Percentiles rank a stretch among this genome's conserved stretches.
Evolutionary conservation across 805 yeast genomes (phyloP).

Genomic region (Teunomyces kruisii): DNA sequence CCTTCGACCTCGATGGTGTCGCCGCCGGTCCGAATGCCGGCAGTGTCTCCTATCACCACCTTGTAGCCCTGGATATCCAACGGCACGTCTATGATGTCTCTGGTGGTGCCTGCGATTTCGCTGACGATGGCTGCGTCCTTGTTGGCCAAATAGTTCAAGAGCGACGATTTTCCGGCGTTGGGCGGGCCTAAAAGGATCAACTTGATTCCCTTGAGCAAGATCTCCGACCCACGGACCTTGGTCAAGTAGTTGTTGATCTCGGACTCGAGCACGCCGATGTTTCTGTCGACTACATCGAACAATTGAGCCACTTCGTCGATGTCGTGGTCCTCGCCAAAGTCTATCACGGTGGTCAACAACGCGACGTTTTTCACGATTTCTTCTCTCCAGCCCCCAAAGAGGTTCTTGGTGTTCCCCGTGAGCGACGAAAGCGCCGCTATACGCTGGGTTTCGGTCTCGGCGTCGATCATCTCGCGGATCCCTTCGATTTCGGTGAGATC

Average conservation of each 20-base stretch:
- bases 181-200: constrained; percentile 85
- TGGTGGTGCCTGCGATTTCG: constrained; percentile 87
- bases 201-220: constrained; percentile 70
- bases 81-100: constrained; percentile 83
- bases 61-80: constrained; percentile 83
- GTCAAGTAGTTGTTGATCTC: constrained; percentile 47
- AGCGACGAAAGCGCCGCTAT: constrained; percentile 70
- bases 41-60: constrained; percentile 85
- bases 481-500: constrained; percentile 93
- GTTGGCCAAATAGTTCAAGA: constrained; percentile 72
- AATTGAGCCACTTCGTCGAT: constrained; percentile 61
- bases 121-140: constrained; percentile 90
- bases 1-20: constrained; percentile 79
- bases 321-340: constrained; percentile 93
- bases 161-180: constrained; percentile 92
- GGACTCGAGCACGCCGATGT: constrained; percentile 39
- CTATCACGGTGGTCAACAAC: constrained; percentile 80
- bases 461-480: constrained; percentile 81
- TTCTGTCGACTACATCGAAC: constrained; percentile 47
- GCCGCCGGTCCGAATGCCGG: constrained; percentile 68
- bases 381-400: constrained; percentile 67
- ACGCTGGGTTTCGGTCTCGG: constrained; percentile 90
- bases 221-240: constrained; percentile 56
- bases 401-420: constrained; percentile 59
- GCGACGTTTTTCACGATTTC: constrained; percentile 67